phyloP scores from a whole-genome alignment of 164 flowering plant species.

The Annona squamosa region DNA sequence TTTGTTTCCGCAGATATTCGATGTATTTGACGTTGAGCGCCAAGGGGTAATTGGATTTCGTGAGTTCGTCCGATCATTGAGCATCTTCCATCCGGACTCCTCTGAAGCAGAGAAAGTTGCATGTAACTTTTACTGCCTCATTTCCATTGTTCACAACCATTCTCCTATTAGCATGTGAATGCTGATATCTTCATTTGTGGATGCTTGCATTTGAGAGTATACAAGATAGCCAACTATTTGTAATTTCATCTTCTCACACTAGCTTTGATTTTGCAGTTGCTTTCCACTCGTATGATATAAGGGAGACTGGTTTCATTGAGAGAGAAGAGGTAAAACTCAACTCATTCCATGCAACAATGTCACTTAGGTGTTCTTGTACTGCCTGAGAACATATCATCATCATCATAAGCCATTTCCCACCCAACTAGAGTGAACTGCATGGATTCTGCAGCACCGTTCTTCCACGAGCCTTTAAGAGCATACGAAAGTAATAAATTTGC shows the following conservation, averaged over 20 bases:
- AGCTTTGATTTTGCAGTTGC: slow-evolving; percentile 24
- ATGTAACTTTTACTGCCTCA: slow-evolving; percentile 36
- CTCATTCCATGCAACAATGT: not conserved
- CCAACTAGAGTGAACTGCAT: too few relatives aligned
- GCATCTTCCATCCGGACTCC: slow-evolving; percentile 69
- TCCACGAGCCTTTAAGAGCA: too few relatives aligned
- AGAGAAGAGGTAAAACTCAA: slow-evolving; percentile 29
- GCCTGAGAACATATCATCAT: not conserved
- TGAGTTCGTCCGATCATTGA: slow-evolving; percentile 67
- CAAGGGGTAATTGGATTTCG: slow-evolving; percentile 77
- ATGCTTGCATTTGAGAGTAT: not conserved
- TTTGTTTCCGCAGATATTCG: slow-evolving; percentile 49
- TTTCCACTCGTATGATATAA: slow-evolving; percentile 24
- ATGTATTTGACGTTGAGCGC: slow-evolving; percentile 56
- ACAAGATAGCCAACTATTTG: not conserved
- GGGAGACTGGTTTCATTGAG: slow-evolving; percentile 36
- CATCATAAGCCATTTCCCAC: too few relatives aligned
- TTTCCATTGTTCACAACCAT: slow-evolving; percentile 1
- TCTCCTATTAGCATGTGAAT: not conserved
- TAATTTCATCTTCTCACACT: not conserved
- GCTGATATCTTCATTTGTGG: not conserved
- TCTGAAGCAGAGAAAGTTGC: slow-evolving; percentile 50
- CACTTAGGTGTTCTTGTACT: not conserved
- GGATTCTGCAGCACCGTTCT: too few relatives aligned
- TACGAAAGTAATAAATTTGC: too few relatives aligned